Evolutionary conservation across 176 grass and related monocot genomes (phyloP).

Genomic region (Pontederia crassipes): DNA sequence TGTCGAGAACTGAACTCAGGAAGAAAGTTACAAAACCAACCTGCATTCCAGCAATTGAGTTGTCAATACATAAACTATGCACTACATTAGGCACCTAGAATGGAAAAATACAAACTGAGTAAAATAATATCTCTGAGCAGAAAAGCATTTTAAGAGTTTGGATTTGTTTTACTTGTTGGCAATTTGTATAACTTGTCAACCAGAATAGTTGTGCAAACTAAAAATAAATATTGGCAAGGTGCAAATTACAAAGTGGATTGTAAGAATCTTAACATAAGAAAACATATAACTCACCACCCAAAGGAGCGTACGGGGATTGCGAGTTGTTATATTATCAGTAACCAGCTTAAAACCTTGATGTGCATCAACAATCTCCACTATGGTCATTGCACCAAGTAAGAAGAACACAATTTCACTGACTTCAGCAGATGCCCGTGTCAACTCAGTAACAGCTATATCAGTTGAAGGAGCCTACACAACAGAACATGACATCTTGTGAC

Average conservation of each 20-base stretch:
- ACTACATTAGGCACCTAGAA: too few relatives aligned
- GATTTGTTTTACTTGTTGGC: too few relatives aligned
- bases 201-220: too few relatives aligned
- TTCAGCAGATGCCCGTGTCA: constrained; percentile 59
- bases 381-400: constrained; percentile 97
- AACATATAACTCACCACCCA: constrained; percentile 72
- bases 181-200: too few relatives aligned
- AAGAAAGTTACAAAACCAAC: constrained; percentile 96
- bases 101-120: too few relatives aligned
- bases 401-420: constrained; percentile 99
- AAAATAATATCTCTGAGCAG: too few relatives aligned
- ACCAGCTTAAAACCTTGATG: constrained; percentile 98
- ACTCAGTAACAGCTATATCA: constrained; percentile 71
- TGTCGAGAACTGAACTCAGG: constrained; percentile 76
- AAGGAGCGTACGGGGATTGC: constrained; percentile 71
- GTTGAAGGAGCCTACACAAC: constrained; percentile 62
- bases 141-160: too few relatives aligned
- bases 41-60: constrained; percentile 31
- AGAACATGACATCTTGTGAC: constrained; percentile 2
- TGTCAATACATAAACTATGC: not conserved
- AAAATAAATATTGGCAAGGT: too few relatives aligned
- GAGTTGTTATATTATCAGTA: constrained; percentile 93
- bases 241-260: too few relatives aligned
- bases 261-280: not conserved
- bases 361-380: constrained; percentile 98